Evolutionary conservation across 768 basidiomycete genomes (phyloP).

Genomic region (Leccinum variicolor): DNA sequence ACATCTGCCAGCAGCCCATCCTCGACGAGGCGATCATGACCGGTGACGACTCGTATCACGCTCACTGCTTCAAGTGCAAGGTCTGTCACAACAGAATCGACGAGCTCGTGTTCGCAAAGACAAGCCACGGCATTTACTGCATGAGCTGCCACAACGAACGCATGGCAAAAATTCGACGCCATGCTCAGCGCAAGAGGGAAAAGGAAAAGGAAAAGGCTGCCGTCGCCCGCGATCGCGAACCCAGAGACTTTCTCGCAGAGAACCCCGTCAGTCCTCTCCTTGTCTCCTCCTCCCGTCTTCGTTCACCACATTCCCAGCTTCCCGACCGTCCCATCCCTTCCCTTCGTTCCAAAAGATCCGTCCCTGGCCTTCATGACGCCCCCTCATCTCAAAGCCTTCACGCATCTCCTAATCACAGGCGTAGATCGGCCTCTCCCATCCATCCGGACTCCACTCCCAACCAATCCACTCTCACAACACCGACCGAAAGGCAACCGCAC

Average conservation of each 20-base stretch:
- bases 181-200: constrained; percentile 85
- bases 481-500: constrained; percentile 12
- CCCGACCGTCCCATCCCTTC: constrained; percentile 12
- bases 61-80: constrained; percentile 97
- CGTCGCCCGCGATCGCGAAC: constrained; percentile 24
- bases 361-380: constrained; percentile 21
- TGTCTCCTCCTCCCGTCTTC: background rate
- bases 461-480: constrained; percentile 15
- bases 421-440: constrained; percentile 12
- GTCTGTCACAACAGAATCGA: constrained; percentile 94
- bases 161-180: constrained; percentile 87
- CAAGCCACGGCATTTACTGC: constrained; percentile 96
- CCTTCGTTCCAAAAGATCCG: constrained; percentile 22
- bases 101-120: constrained; percentile 98
- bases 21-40: constrained; percentile 99
- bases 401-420: constrained; percentile 6
- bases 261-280: constrained; percentile 37
- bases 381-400: constrained; percentile 24
- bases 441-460: constrained; percentile 2
- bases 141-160: constrained; percentile 99
- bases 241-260: constrained; percentile 33
- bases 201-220: constrained; percentile 54
- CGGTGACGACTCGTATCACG: constrained; percentile 97
- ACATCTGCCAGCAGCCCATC: constrained; percentile 90
- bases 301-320: constrained; percentile 5